phyloP scores from a whole-genome alignment of 1,139 yeast species.

The Yamadazyma dendronema region DNA sequence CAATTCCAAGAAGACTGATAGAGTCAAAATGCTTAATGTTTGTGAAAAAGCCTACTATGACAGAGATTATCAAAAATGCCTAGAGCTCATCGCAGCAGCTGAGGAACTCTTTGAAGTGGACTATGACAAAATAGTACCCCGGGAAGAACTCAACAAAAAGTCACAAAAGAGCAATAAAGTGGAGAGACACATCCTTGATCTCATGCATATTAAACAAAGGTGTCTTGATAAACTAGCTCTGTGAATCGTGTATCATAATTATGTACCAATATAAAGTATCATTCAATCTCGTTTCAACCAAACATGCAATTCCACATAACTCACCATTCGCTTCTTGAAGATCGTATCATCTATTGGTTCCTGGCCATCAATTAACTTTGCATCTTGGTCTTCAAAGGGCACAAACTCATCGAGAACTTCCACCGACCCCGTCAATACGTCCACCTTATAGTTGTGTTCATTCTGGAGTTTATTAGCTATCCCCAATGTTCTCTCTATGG shows the following conservation, averaged over 20 bases:
- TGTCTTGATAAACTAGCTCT: slow-evolving; percentile 25
- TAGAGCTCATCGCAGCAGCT: slow-evolving; percentile 28
- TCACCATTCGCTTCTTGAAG: slow-evolving; percentile 51
- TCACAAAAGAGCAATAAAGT: slow-evolving; percentile 33
- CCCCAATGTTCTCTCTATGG: slow-evolving; percentile 57
- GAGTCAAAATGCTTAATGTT: slow-evolving; percentile 37
- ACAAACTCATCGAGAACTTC: slow-evolving; percentile 63
- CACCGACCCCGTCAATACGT: slow-evolving; percentile 54
- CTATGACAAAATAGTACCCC: slow-evolving; percentile 21
- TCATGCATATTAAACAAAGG: slow-evolving; percentile 38
- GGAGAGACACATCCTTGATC: slow-evolving; percentile 47
- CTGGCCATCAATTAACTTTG: background rate
- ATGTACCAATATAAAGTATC: background rate
- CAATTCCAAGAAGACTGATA: slow-evolving; percentile 29
- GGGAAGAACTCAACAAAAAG: slow-evolving; percentile 21
- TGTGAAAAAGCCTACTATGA: slow-evolving; percentile 52
- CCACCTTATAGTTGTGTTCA: slow-evolving; percentile 46
- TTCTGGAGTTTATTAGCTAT: slow-evolving; percentile 43
- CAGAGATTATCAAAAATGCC: slow-evolving; percentile 44
- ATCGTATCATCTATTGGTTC: slow-evolving; percentile 35
- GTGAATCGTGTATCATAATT: background rate
- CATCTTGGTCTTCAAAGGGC: slow-evolving; percentile 13
- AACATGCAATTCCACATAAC: slow-evolving; percentile 57
- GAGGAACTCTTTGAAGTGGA: slow-evolving; percentile 31
- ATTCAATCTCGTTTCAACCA: slow-evolving; percentile 31